Evolutionary conservation across 169 alveolate species (phyloP).

Genomic region (Plasmodium malariae): DNA sequence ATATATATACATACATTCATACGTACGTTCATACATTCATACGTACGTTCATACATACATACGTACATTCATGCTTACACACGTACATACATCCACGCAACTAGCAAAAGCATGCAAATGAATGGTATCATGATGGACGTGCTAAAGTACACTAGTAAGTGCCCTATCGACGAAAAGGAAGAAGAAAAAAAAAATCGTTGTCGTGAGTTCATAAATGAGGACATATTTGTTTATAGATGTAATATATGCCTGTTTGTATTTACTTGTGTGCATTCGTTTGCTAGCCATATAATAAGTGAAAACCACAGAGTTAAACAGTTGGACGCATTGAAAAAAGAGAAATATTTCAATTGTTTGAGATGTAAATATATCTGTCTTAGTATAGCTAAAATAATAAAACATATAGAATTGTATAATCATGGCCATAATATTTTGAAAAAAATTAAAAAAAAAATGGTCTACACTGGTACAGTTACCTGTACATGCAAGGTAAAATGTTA

Average conservation of each 20-base stretch:
- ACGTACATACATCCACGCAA: no score
- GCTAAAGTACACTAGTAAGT: not conserved
- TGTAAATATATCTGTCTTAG: constrained; percentile 68
- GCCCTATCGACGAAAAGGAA: not conserved
- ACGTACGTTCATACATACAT: not conserved
- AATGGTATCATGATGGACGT: not conserved
- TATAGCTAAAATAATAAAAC: constrained; percentile 64
- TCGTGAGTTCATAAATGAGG: constrained; percentile 39
- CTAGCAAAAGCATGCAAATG: constrained; percentile 3
- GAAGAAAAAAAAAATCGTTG: not conserved
- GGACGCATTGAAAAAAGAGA: constrained; percentile 52
- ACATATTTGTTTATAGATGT: constrained; percentile 54
- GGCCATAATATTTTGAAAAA: constrained; percentile 66
- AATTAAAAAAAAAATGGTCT: constrained; percentile 48
- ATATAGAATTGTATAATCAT: constrained; percentile 63
- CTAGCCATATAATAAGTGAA: constrained; percentile 35
- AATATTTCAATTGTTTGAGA: constrained; percentile 56
- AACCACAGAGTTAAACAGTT: constrained; percentile 67
- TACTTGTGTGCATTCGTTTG: constrained; percentile 63
- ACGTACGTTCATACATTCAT: not conserved
- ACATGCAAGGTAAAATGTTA: constrained; percentile 54
- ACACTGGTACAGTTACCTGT: constrained; percentile 46
- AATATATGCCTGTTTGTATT: constrained; percentile 48
- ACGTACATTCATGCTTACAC: not conserved
- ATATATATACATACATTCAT: not conserved